A percentile compares a stretch with the other conserved stretches of the same genome.
Conservation (phyloP, 2,329 filamentous ascomycete genomes). For the Verticillium alfalfae region DNA sequence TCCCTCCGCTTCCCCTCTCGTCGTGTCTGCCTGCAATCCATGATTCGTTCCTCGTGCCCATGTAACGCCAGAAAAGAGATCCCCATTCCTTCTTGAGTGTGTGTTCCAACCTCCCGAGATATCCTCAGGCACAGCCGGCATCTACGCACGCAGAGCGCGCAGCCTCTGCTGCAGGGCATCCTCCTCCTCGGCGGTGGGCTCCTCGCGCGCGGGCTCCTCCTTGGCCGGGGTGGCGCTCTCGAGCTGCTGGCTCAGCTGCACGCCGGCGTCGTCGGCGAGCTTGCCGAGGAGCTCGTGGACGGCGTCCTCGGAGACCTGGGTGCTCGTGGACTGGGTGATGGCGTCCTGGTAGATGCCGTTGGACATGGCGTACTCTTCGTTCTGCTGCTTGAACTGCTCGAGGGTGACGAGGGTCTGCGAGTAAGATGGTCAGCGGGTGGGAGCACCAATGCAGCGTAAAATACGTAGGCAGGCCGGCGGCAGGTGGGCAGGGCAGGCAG, state of each 20-base stretch:
- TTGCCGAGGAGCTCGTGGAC: slow-evolving; percentile 82
- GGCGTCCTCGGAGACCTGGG: slow-evolving; percentile 73
- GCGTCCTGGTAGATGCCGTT: slow-evolving; percentile 81
- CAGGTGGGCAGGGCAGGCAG: neutral
- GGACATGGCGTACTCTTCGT: slow-evolving; percentile 59
- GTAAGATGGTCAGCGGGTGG: neutral
- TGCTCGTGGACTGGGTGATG: slow-evolving; percentile 69
- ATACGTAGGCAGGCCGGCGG: neutral
- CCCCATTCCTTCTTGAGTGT: neutral
- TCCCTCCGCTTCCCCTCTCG: neutral
- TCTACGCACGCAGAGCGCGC: slow-evolving; percentile 47
- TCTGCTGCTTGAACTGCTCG: slow-evolving; percentile 56
- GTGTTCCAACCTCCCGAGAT: neutral
- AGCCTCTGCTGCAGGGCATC: slow-evolving; percentile 64
- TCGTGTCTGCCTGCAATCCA: neutral
- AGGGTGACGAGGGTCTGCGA: slow-evolving; percentile 50
- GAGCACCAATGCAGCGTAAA: too few relatives aligned
- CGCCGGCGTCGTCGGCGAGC: slow-evolving; percentile 81
- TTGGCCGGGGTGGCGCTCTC: slow-evolving; percentile 48
- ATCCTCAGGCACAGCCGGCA: neutral
- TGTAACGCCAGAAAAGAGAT: neutral
- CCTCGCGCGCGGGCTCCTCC: slow-evolving; percentile 52
- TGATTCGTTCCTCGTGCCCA: neutral
- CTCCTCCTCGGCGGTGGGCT: slow-evolving; percentile 73
- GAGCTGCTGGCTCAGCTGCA: slow-evolving; percentile 76